These are phyloP conservation scores for Exophiala viscosa DNA, from an alignment of 2,329 filamentous ascomycete species.

Conservation along the genomic window DNA sequence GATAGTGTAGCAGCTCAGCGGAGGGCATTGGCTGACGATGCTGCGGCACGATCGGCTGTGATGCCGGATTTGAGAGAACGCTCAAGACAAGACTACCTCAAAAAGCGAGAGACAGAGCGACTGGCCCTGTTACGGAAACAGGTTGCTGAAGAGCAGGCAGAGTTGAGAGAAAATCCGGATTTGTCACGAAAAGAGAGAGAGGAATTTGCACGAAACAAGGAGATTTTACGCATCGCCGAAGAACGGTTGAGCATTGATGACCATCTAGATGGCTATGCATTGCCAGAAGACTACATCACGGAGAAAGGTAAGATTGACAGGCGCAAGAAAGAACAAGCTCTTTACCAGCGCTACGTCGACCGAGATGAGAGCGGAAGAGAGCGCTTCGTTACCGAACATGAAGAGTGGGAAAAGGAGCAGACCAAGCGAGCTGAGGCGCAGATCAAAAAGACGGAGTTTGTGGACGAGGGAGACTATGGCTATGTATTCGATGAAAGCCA, in stretches of 20 bases:
- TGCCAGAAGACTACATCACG: constrained; percentile 93
- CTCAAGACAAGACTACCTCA: constrained; percentile 87
- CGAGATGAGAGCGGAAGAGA: constrained; percentile 83
- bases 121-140: constrained; percentile 83
- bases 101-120: constrained; percentile 84
- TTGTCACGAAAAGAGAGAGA: constrained; percentile 76
- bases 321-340: constrained; percentile 80
- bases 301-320: constrained; percentile 85
- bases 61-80: constrained; percentile 76
- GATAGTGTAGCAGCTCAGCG: constrained; percentile 59
- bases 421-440: constrained; percentile 82
- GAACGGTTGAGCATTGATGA: constrained; percentile 86
- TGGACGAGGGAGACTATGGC: constrained; percentile 80
- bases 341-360: constrained; percentile 89
- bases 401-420: constrained; percentile 94
- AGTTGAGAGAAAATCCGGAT: constrained; percentile 69
- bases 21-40: constrained; percentile 63
- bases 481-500: constrained; percentile 89
- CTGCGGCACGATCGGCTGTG: constrained; percentile 64
- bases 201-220: constrained; percentile 84
- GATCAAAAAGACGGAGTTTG: constrained; percentile 68
- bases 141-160: constrained; percentile 81
- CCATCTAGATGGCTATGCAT: constrained; percentile 82
- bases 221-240: constrained; percentile 76
- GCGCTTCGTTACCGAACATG: constrained; percentile 85